Percentiles rank a stretch among this genome's conserved stretches.
Conservation (phyloP, 768 basidiomycete genomes). For the Termitomyces sp. region DNA sequence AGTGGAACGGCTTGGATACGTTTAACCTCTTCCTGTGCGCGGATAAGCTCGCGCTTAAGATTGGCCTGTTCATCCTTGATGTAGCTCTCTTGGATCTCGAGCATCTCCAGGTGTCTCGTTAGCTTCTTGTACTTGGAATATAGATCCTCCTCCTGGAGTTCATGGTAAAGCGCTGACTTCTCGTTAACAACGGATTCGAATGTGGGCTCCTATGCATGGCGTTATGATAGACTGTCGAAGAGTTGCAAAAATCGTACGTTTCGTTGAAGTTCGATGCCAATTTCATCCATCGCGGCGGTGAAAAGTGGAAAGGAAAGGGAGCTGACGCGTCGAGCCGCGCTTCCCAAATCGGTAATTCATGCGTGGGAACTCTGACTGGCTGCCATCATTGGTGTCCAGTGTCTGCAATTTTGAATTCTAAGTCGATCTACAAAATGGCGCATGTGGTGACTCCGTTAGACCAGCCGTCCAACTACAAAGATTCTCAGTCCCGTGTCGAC, state of each 20-base stretch:
- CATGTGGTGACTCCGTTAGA: slow-evolving; percentile 83
- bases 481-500: slow-evolving; percentile 82
- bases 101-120: slow-evolving; percentile 89
- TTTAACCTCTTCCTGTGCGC: slow-evolving; percentile 99
- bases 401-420: slow-evolving; percentile 5
- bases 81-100: slow-evolving; percentile 92
- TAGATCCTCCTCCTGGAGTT: slow-evolving; percentile 87
- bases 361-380: slow-evolving; percentile 31
- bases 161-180: slow-evolving; percentile 81
- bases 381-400: not conserved
- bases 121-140: slow-evolving; percentile 98
- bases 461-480: slow-evolving; percentile 96
- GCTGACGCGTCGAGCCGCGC: slow-evolving; percentile 48
- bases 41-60: slow-evolving; percentile 94
- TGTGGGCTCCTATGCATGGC: slow-evolving; percentile 67
- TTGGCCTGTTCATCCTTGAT: slow-evolving; percentile 99
- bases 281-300: slow-evolving; percentile 69
- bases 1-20: slow-evolving; percentile 98
- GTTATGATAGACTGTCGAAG: not conserved
- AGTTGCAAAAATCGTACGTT: slow-evolving; percentile 43
- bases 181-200: slow-evolving; percentile 85
- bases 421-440: slow-evolving; percentile 48
- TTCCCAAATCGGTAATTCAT: slow-evolving; percentile 24
- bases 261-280: slow-evolving; percentile 79
- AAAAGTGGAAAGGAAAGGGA: slow-evolving; percentile 20